Base-by-base conservation (phyloP, 2,329 filamentous ascomycete species). In the Penicillium concentricum region DNA sequence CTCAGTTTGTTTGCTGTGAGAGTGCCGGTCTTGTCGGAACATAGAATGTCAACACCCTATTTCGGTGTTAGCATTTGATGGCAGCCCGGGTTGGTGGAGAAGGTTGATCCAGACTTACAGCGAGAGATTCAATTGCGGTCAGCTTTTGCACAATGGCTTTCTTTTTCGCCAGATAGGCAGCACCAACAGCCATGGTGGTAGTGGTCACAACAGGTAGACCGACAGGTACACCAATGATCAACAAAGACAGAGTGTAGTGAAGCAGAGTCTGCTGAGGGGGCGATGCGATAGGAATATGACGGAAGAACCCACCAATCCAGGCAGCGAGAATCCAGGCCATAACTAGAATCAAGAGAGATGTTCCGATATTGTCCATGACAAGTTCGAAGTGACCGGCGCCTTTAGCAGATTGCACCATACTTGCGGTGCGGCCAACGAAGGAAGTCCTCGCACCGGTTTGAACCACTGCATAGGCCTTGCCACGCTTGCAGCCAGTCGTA, bases 11-110 rank as follows among this genome's bases (percentile, higher is more conserved):
- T 75, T 18, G 73, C 73, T 2, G 73, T 75, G n/a, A 91, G 80
- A 22, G 88, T 92, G 76, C 89, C 89, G 10, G 89, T 91, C 81
- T 92, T 91, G 76, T 92, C 89, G 60, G 89, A 91, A 78, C 88
- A 92, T 63, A 91, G 82, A 64, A 91, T 87, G 72, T 91, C 87
- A 59, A 91, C 88, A 79, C 88, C 76, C 73, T 77, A 20, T 16
- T 4, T 15, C n/a, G 16, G 47, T 42, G 58, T 67, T 55, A 59
- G 55, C 38, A 43, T 59, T n/a, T 47, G 34, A 35, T 2, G 38
- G 2, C 6, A 35, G 4, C 24, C 6, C 6, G 24, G 24, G 24
- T 26, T 26, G n/a, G 24, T 26, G 6, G 4, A 26, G 24, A 26
- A 10, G 28, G 18, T 26, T 15, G 38, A 18, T n/a, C 8, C n/a